These are phyloP conservation scores for Keithomyces neogunnii DNA, from an alignment of 2,329 filamentous ascomycete genomes.

Conservation along the genomic window DNA sequence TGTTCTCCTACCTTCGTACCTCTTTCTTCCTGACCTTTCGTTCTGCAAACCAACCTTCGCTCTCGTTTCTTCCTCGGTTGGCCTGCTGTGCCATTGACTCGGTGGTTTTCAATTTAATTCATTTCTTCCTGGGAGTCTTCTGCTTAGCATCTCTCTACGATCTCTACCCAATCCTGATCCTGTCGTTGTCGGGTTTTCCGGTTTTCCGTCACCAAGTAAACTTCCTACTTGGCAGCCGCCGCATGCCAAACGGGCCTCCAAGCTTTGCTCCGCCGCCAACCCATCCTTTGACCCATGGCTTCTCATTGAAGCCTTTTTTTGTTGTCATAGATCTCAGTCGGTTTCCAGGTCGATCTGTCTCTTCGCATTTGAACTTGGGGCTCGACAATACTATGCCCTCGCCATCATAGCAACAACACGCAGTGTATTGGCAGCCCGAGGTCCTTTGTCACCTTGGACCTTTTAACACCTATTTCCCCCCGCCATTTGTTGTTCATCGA, in stretches of 20 bases:
- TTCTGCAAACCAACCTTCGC: slow-evolving; percentile 1
- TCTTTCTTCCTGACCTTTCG: slow-evolving; percentile 3
- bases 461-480: background rate
- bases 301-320: background rate
- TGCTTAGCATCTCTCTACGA: background rate
- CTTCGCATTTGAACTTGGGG: background rate
- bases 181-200: slow-evolving; percentile 2
- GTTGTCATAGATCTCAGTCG: background rate
- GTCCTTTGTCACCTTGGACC: background rate
- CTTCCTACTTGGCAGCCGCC: background rate
- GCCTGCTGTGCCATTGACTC: slow-evolving; percentile 1
- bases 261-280: slow-evolving; percentile 3
- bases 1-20: background rate
- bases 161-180: slow-evolving; percentile 4
- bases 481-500: background rate
- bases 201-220: background rate
- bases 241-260: background rate
- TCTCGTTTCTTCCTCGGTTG: background rate
- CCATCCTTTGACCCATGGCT: background rate
- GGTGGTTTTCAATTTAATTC: no score
- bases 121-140: background rate
- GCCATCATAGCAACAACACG: background rate
- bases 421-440: slow-evolving; percentile 1
- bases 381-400: slow-evolving; percentile 4
- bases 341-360: background rate